These are phyloP conservation scores for Biscogniauxia mediterranea DNA, from an alignment of 2,329 filamentous ascomycete species.

Conservation along the genomic window DNA sequence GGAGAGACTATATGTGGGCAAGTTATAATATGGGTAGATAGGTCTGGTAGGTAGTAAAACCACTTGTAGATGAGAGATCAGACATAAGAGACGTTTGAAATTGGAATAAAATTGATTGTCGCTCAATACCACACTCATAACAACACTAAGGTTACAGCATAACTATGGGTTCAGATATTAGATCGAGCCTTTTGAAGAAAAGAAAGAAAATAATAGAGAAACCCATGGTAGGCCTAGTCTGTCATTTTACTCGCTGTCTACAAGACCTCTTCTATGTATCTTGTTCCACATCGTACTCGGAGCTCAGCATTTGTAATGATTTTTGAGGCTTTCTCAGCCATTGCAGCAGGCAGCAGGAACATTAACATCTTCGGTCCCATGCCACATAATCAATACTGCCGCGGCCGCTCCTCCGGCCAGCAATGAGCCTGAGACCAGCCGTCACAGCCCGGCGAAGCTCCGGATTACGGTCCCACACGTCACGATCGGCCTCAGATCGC, in stretches of 20 bases:
- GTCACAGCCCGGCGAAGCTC: neutral
- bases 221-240: constrained; percentile 1
- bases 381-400: constrained; percentile 19
- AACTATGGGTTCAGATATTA: too few relatives aligned
- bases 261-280: constrained; percentile 20
- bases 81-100: too few relatives aligned
- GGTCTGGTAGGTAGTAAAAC: too few relatives aligned
- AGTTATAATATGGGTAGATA: too few relatives aligned
- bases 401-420: neutral
- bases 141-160: too few relatives aligned
- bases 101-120: too few relatives aligned
- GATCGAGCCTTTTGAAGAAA: too few relatives aligned
- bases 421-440: neutral
- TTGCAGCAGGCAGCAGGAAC: constrained; percentile 20
- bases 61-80: too few relatives aligned
- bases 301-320: constrained; percentile 18
- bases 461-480: neutral
- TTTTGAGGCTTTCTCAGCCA: constrained; percentile 21
- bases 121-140: too few relatives aligned
- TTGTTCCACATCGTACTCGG: constrained; percentile 10
- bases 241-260: constrained; percentile 18
- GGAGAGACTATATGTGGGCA: too few relatives aligned
- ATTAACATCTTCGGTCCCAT: constrained; percentile 24
- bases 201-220: neutral
- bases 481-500: neutral